These are phyloP conservation scores for Annulohypoxylon moriforme DNA, from an alignment of 495 filamentous ascomycete species.

Conservation along the genomic window DNA sequence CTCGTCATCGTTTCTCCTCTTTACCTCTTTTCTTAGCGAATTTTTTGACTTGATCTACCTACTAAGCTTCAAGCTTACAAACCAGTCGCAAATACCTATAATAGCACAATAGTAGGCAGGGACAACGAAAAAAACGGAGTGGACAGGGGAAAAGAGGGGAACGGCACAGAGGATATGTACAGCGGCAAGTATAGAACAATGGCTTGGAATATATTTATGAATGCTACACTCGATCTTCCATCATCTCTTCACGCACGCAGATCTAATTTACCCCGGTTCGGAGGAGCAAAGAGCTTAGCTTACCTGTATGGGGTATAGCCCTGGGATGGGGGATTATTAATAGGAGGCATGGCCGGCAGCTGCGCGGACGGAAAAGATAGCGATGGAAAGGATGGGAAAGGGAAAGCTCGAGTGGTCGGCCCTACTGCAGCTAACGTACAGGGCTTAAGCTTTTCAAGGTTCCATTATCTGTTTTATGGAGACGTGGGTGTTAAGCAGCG, in stretches of 20 bases:
- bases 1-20: constrained; percentile 25
- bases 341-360: background rate
- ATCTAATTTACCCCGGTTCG: constrained; percentile 29
- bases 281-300: constrained; percentile 15
- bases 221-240: constrained; percentile 13
- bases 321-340: constrained; percentile 23
- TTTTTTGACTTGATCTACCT: background rate
- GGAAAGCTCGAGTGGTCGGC: too few species aligned
- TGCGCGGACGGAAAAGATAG: constrained; percentile 1
- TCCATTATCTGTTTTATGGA: too few species aligned
- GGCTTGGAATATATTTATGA: background rate
- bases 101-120: background rate
- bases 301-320: constrained; percentile 31
- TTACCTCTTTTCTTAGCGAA: background rate
- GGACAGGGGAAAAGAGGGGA: background rate
- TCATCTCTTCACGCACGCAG: background rate
- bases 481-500: too few species aligned
- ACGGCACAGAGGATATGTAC: constrained; percentile 3
- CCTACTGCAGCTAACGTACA: constrained; percentile 2
- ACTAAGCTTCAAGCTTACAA: background rate
- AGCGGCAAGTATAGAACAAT: background rate
- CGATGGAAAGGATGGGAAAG: background rate
- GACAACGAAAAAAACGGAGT: background rate
- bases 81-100: background rate
- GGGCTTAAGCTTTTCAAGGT: too few species aligned